phyloP scores from a whole-genome alignment of 768 basidiomycete genomes.

The Rickenella mellea region DNA sequence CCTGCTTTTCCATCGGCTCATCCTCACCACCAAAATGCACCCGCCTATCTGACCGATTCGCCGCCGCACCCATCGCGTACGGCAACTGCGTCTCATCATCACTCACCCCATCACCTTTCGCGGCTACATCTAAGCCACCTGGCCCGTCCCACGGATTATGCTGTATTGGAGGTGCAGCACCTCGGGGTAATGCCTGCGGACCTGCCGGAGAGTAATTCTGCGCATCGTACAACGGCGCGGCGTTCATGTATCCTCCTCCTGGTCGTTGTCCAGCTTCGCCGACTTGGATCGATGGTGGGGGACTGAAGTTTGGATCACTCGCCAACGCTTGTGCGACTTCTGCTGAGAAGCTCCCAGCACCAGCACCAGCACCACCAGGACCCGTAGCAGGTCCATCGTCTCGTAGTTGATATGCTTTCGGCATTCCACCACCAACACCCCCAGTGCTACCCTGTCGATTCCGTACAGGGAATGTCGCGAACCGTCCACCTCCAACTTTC shows the following conservation, averaged over 20 bases:
- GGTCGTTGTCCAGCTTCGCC: no score
- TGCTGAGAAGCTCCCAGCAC: background rate
- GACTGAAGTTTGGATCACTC: background rate
- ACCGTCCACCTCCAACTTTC: conserved; percentile 37
- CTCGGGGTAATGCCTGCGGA: conserved; percentile 30
- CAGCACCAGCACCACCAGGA: background rate
- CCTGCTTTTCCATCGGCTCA: background rate
- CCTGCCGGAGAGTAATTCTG: conserved; percentile 21
- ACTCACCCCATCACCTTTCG: conserved; percentile 30
- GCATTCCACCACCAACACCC: no score
- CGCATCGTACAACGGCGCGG: conserved; percentile 26
- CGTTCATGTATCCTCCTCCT: background rate
- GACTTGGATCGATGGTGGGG: no score
- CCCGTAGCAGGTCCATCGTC: no score
- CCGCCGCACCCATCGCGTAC: background rate
- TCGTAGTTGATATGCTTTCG: no score
- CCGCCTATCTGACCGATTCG: background rate
- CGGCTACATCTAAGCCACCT: conserved; percentile 22
- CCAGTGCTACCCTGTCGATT: no score
- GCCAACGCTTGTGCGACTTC: background rate
- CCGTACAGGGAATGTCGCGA: conserved; percentile 56
- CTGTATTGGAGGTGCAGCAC: conserved; percentile 26
- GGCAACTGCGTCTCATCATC: conserved; percentile 28
- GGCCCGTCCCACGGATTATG: conserved; percentile 27
- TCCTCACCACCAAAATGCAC: background rate